Evolutionary conservation across 1,284 basidiomycete species (phyloP).

Genomic region (Puccinia polysora): DNA sequence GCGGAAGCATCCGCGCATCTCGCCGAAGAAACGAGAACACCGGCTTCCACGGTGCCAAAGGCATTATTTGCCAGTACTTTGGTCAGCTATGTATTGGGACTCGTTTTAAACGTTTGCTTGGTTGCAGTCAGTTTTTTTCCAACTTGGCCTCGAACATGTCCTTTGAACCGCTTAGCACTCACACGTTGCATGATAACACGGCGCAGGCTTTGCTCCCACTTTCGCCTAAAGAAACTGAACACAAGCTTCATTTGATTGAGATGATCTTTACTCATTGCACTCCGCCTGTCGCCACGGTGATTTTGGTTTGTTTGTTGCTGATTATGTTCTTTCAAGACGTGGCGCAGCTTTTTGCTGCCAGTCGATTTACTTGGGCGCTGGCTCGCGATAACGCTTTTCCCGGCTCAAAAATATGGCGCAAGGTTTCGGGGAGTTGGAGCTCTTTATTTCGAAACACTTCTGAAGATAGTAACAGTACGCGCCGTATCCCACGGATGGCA

Average conservation of each 20-base stretch:
- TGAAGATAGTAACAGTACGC: neutral
- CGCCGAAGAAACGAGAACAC: conserved; percentile 32
- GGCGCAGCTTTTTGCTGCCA: conserved; percentile 37
- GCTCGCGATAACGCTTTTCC: conserved; percentile 40
- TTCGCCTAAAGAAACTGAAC: conserved; percentile 3
- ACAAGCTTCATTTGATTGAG: conserved; percentile 22
- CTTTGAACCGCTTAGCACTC: too few relatives aligned
- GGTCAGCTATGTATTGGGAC: conserved; percentile 33
- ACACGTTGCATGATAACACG: too few relatives aligned
- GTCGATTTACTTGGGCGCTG: conserved; percentile 40
- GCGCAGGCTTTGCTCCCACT: conserved; percentile 19
- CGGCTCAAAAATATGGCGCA: conserved; percentile 32
- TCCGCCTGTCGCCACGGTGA: conserved; percentile 8
- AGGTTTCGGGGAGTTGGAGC: conserved; percentile 9
- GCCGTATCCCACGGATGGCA: conserved; percentile 34
- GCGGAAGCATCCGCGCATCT: conserved; percentile 41
- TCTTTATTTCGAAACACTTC: neutral
- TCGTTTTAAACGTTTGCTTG: conserved; percentile 26
- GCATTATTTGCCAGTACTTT: conserved; percentile 27
- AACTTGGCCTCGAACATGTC: too few relatives aligned
- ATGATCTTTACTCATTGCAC: conserved; percentile 36
- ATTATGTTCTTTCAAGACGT: conserved; percentile 41
- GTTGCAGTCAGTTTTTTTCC: conserved; percentile 15
- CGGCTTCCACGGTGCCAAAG: conserved; percentile 26
- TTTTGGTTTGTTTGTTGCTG: conserved; percentile 20